phyloP scores from a whole-genome alignment of 1,139 yeast genomes.

The Suhomyces ambrosiae region DNA sequence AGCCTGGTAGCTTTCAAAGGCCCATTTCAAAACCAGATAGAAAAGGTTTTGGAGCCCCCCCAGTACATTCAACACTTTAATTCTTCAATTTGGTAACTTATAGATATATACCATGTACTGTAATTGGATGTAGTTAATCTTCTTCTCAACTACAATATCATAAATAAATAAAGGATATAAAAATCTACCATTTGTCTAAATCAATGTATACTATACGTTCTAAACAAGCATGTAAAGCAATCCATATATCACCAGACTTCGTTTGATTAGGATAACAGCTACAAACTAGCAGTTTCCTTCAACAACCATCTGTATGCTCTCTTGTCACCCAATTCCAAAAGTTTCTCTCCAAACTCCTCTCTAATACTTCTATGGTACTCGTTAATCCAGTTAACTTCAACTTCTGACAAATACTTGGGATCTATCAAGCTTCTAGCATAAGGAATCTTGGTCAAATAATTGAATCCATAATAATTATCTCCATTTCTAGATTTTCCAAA shows the following conservation, averaged over 20 bases:
- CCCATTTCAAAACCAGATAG: conserved; percentile 17
- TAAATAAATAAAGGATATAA: no score
- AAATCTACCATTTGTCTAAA: no score
- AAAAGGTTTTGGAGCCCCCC: conserved; percentile 32
- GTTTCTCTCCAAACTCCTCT: conserved; percentile 35
- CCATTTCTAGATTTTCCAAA: conserved; percentile 42
- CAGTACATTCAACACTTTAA: conserved; percentile 24
- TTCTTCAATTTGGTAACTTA: conserved; percentile 12
- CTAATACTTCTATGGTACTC: conserved; percentile 45
- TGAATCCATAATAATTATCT: conserved; percentile 43
- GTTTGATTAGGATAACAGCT: no score
- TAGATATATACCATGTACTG: no score
- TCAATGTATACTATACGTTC: no score
- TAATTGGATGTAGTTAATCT: no score
- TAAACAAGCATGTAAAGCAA: no score
- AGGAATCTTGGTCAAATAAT: conserved; percentile 56
- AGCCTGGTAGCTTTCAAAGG: conserved; percentile 48
- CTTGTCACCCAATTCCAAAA: conserved; percentile 40
- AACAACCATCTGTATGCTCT: conserved; percentile 44
- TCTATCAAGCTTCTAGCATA: conserved; percentile 53
- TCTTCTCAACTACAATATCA: no score
- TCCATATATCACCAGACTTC: no score
- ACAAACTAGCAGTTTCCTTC: conserved; percentile 40
- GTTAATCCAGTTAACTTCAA: conserved; percentile 57
- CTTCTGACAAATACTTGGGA: conserved; percentile 29